phyloP scores from a whole-genome alignment of 1,284 basidiomycete species.

The Leccinum angustisporum region DNA sequence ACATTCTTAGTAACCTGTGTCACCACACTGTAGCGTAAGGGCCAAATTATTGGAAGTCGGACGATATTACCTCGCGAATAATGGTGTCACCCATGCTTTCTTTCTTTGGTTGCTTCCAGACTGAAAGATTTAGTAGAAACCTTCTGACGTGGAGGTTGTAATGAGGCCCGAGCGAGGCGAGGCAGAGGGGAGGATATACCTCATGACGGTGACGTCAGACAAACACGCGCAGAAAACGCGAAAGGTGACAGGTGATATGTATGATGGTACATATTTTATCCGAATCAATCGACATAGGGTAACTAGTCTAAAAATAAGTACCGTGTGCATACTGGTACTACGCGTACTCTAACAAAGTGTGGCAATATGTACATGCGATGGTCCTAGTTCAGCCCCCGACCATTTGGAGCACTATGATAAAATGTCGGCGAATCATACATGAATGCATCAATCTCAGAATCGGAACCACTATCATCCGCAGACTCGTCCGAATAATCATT shows the following conservation, averaged over 20 bases:
- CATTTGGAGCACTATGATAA: conserved; percentile 44
- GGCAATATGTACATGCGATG: not conserved
- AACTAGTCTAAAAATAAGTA: conserved; percentile 5
- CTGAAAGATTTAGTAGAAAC: conserved; percentile 5
- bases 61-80: conserved; percentile 30
- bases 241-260: not conserved
- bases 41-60: not conserved
- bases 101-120: conserved; percentile 5
- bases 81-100: conserved; percentile 27
- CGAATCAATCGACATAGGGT: not conserved
- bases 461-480: conserved; percentile 52
- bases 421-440: conserved; percentile 59
- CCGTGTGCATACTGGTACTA: conserved; percentile 6
- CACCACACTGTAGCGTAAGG: not conserved
- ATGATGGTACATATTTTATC: conserved; percentile 1
- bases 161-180: conserved; percentile 13
- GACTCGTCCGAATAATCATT: conserved; percentile 45
- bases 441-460: conserved; percentile 68
- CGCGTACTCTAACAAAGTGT: conserved; percentile 5
- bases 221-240: conserved; percentile 18
- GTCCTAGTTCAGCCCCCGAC: conserved; percentile 35
- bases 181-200: conserved; percentile 15
- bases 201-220: conserved; percentile 24
- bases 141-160: conserved; percentile 19
- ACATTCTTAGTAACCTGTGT: conserved; percentile 54